Conservation (phyloP, 495 filamentous ascomycete species). For the Jackrogersella minutella region DNA sequence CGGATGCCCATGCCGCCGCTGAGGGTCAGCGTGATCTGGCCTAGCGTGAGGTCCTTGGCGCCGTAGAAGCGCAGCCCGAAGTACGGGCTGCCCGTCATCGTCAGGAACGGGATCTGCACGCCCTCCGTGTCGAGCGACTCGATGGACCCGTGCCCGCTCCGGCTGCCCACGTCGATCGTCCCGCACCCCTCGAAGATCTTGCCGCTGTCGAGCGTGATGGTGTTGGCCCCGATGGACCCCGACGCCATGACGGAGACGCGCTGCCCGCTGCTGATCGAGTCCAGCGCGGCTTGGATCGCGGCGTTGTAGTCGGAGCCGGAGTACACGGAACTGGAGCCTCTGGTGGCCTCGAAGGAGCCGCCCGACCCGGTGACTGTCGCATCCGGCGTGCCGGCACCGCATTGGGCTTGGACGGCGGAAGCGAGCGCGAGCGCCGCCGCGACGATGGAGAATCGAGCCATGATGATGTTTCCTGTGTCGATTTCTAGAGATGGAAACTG, state of each 20-base stretch:
- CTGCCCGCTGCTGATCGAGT: conserved; percentile 59
- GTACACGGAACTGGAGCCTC: conserved; percentile 47
- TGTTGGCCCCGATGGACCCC: conserved; percentile 63
- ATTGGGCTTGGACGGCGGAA: conserved; percentile 45
- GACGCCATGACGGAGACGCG: conserved; percentile 69
- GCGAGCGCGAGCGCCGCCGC: conserved; percentile 44
- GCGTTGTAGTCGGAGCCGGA: conserved; percentile 54
- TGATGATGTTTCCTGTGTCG: neutral
- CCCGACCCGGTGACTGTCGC: conserved; percentile 52
- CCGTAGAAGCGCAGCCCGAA: conserved; percentile 57
- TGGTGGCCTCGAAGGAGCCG: conserved; percentile 47
- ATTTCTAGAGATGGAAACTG: neutral
- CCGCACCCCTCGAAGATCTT: conserved; percentile 59
- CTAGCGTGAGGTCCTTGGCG: conserved; percentile 48
- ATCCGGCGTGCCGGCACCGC: conserved; percentile 51
- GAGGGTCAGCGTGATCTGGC: conserved; percentile 55
- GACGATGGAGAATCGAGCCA: conserved; percentile 26
- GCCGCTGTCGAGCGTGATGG: conserved; percentile 54
- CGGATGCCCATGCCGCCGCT: conserved; percentile 57
- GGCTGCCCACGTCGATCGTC: conserved; percentile 55
- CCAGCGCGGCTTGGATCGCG: conserved; percentile 56
- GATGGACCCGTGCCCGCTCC: conserved; percentile 53
- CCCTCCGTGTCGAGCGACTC: conserved; percentile 47
- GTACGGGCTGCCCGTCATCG: conserved; percentile 57
- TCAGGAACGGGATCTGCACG: conserved; percentile 55